A percentile compares a stretch with the other conserved stretches of the same genome.
These are phyloP conservation scores for Babesia sp. DNA, from an alignment of 169 alveolate genomes.

Conservation along the genomic window DNA sequence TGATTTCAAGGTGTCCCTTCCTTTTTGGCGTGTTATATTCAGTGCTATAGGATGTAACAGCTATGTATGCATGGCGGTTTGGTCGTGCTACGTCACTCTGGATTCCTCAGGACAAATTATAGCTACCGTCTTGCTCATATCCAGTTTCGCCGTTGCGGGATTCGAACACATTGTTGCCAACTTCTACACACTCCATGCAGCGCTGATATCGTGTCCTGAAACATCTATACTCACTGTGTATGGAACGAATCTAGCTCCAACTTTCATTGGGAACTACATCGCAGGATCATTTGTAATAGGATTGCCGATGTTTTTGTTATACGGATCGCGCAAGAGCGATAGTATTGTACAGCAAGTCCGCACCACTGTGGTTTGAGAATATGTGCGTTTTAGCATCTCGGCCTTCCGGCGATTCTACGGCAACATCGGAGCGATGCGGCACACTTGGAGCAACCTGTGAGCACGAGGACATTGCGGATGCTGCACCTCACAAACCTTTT, in stretches of 20 bases:
- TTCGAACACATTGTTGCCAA: constrained; percentile 78
- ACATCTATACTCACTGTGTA: constrained; percentile 56
- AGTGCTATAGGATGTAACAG: constrained; percentile 75
- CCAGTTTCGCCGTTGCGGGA: constrained; percentile 80
- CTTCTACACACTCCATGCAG: constrained; percentile 73
- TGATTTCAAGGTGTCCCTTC: constrained; percentile 47
- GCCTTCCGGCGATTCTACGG: too few relatives aligned
- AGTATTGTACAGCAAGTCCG: too few relatives aligned
- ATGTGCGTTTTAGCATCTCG: too few relatives aligned
- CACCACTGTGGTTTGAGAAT: too few relatives aligned
- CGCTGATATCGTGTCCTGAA: constrained; percentile 50
- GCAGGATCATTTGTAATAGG: constrained; percentile 53
- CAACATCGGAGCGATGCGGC: too few relatives aligned
- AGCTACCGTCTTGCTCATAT: constrained; percentile 55
- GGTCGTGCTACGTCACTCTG: constrained; percentile 63
- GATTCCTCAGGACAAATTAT: constrained; percentile 53
- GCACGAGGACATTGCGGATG: too few relatives aligned
- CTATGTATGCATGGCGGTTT: constrained; percentile 76
- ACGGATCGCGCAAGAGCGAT: too few relatives aligned
- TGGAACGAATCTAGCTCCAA: constrained; percentile 64
- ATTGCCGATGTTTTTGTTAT: constrained; percentile 35
- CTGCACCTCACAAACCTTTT: too few relatives aligned
- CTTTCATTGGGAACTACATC: constrained; percentile 69
- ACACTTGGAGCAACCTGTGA: too few relatives aligned
- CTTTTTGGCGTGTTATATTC: constrained; percentile 64